Base-by-base conservation (phyloP, 75 land plant genomes). In the Picea glauca region DNA sequence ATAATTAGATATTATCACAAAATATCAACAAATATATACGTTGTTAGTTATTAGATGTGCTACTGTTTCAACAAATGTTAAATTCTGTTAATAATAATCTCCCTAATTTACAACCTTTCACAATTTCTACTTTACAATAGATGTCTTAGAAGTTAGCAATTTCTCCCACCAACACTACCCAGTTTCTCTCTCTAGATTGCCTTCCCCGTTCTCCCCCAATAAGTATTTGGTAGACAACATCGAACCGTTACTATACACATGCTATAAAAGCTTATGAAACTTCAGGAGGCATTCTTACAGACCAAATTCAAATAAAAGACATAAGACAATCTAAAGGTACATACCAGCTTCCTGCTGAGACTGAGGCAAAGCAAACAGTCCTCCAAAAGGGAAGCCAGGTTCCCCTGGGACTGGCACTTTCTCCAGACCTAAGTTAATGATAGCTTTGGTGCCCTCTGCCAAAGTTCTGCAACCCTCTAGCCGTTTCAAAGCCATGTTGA, bases 361-460 rank as follows among this genome's bases (percentile, higher is more conserved):
- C 68, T 84, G 85, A 40, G 99, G 93, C 43, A 80, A 77, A 13
- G 88, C 70, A 80, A 96, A 94, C 31, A 94, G 90, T 18, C 98
- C 93, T 9, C 87, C 93, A 79, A 96, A 87, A 62, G 99, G 95
- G 78, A 94, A 94, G 6, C 90, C 92, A 56, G 92, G 63, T 75
- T 96, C 99, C 63, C 99, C 99, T 73, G 97, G 98, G 17, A 92
- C 93, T 15, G 99, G 95, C 64, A 96, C 94, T 70, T 88, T 84
- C 83, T 96, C 99, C 68, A 96, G 82, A n/a, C 98, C 99, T 75
- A 96, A 80, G 82, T 87, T 96, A 46, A 96, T 96, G 20, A 96
- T 91, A 13, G 96, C 94, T 80, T 96, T 96, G 21, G 96, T 92
- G 8, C 99, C 99, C 78, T 91, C 99, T 75, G 99, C 99, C 81